A percentile compares a stretch with the other conserved stretches of the same genome.
phyloP scores from a whole-genome alignment of 345 rosid species.

The Eucalyptus viminalis region DNA sequence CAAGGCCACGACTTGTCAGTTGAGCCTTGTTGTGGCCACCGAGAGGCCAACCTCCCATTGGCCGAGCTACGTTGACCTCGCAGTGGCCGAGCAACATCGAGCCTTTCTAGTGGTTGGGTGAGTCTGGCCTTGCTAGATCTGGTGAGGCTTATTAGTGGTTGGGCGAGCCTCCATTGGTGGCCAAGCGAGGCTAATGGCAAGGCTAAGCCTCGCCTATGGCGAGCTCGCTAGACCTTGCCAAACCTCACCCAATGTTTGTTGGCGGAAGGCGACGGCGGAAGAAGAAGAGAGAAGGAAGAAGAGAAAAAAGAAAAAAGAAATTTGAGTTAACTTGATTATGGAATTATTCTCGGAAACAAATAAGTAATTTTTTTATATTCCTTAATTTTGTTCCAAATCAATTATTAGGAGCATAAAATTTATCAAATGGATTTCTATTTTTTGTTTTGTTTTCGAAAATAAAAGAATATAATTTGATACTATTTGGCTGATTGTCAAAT shows the following conservation, averaged over 20 bases:
- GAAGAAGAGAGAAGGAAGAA: too few relatives aligned
- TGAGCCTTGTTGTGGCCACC: fast-evolving
- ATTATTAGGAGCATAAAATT: fast-evolving
- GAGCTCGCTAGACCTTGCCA: fast-evolving
- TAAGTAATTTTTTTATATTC: fast-evolving
- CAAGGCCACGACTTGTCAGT: fast-evolving
- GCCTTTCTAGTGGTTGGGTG: fast-evolving
- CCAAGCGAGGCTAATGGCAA: fast-evolving
- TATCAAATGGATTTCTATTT: too few relatives aligned
- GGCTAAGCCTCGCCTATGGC: too few relatives aligned
- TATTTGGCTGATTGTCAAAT: fast-evolving
- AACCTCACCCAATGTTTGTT: fast-evolving
- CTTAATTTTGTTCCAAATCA: fast-evolving
- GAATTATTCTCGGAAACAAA: fast-evolving
- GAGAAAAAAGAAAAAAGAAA: too few relatives aligned
- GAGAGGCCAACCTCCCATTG: fast-evolving
- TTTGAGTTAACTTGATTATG: too few relatives aligned
- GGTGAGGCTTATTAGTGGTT: fast-evolving
- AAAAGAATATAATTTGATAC: fast-evolving
- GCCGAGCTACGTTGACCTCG: fast-evolving
- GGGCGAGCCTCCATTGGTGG: too few relatives aligned
- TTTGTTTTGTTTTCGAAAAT: fast-evolving
- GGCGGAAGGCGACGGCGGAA: fast-evolving
- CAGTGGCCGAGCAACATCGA: fast-evolving
- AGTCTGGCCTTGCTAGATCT: fast-evolving